Evolutionary conservation across 768 basidiomycete species (phyloP).

Genomic region (Russula sp.): DNA sequence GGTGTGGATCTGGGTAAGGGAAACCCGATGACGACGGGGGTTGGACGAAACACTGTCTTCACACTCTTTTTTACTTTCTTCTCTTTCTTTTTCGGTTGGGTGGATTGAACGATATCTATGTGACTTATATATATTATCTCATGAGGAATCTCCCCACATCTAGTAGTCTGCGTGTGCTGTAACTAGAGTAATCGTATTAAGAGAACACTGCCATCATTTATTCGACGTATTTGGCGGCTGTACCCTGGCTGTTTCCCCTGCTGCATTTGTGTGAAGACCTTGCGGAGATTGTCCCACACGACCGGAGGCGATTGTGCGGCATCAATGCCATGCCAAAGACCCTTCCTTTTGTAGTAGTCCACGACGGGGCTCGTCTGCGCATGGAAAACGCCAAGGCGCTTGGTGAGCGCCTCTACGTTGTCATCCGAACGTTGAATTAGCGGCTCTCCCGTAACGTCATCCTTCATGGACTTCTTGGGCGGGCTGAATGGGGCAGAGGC

Average conservation of each 20-base stretch:
- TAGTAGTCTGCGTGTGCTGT: constrained; percentile 12
- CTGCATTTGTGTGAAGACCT: constrained; percentile 58
- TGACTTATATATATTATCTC: constrained; percentile 9
- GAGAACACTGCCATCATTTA: neutral
- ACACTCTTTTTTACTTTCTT: neutral
- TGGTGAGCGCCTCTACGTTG: constrained; percentile 91
- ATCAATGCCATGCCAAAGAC: constrained; percentile 88
- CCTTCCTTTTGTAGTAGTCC: constrained; percentile 91
- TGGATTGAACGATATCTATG: constrained; percentile 7
- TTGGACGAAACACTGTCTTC: neutral
- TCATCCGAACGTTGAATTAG: constrained; percentile 97
- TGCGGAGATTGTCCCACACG: constrained; percentile 82
- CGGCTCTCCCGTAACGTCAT: constrained; percentile 94
- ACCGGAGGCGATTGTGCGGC: constrained; percentile 90
- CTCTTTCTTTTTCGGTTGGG: neutral
- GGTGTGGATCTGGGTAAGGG: constrained; percentile 76
- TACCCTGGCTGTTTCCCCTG: constrained; percentile 28
- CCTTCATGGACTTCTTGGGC: constrained; percentile 91
- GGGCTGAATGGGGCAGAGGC: constrained; percentile 54
- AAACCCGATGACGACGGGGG: constrained; percentile 53
- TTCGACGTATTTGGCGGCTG: constrained; percentile 12
- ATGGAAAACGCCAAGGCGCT: constrained; percentile 88
- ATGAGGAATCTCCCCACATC: constrained; percentile 3
- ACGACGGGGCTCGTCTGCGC: constrained; percentile 92
- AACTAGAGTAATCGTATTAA: neutral